Evolutionary conservation across 305 asterid species (phyloP), one percentile per base, ranked within the genome.

Genomic region (Fraxinus dipetala): DNA sequence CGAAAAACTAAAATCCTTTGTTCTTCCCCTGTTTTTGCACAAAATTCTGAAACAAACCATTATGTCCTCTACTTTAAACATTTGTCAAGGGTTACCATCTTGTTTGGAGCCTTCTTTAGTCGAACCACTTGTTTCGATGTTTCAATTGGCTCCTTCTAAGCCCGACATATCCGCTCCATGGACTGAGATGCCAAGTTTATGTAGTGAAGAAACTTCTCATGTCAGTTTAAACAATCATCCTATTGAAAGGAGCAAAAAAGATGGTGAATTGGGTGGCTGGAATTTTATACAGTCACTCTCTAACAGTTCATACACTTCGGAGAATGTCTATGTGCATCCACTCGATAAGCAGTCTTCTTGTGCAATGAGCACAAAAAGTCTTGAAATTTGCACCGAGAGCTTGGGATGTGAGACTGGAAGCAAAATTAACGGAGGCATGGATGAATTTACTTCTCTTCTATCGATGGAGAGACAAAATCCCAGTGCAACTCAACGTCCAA

Each of bases 341-440:
- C 87, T 89, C 0, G 88, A 56, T 2, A 89, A 85, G 83, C 82
- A 81, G 36, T 86, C 92, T 7, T 10, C 86, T 14, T 79, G 83
- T 34, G 72, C 76, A 0, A 86, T 91, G 4, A 92, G 89, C 87
- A 56, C 89, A 2, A 90, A 70, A 28, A 92, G 95, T 85, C 83
- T 95, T 36, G 97, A 92, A 80, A 90, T 95, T 93, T 95, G 99
- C 89, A 95, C 99, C 0, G 99, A 95, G 85, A 85, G 93, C 87
- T 85, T 95, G 59, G 95, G 98, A 16, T 80, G 90, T 38, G 99
- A 95, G 82, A 91, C 92, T 0, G 98, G 99, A 1, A 85, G 88
- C 85, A 77, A 81, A 89, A 86, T 86, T 76, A 89, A 83, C 9
- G 86, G 87, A 35, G 80, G 40, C 76, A 61, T 76, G 0, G 91